Percentiles rank a stretch among this genome's conserved stretches.
These are phyloP conservation scores for Penicillium lividum DNA, from an alignment of 495 filamentous ascomycete species.

Conservation along the genomic window DNA sequence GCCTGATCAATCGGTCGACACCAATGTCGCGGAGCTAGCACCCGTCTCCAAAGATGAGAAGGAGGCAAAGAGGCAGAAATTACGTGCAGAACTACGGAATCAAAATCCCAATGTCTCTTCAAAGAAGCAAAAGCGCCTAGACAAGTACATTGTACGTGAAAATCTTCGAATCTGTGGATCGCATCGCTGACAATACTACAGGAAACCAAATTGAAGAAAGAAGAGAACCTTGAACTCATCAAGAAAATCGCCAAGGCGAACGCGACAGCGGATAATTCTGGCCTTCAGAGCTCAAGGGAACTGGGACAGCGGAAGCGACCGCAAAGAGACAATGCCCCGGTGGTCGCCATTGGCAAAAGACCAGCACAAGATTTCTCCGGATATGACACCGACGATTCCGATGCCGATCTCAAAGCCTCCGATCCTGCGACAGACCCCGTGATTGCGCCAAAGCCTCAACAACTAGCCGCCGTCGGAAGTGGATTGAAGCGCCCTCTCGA, in stretches of 20 bases:
- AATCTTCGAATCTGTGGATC: not conserved
- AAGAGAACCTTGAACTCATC: constrained; percentile 83
- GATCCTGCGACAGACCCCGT: constrained; percentile 21
- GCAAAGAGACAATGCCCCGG: constrained; percentile 15
- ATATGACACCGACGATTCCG: constrained; percentile 43
- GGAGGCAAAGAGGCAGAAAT: constrained; percentile 66
- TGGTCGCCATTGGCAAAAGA: constrained; percentile 1
- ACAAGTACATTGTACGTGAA: constrained; percentile 83
- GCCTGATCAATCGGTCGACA: constrained; percentile 52
- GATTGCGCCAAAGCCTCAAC: constrained; percentile 21
- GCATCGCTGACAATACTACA: constrained; percentile 33
- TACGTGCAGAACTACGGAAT: constrained; percentile 62
- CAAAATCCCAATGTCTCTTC: constrained; percentile 72
- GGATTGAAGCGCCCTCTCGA: constrained; percentile 88
- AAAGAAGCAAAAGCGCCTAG: constrained; percentile 92
- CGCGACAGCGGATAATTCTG: constrained; percentile 76
- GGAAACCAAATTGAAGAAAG: constrained; percentile 92
- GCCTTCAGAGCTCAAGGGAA: constrained; percentile 72
- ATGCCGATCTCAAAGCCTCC: constrained; percentile 29
- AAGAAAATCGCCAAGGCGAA: constrained; percentile 74
- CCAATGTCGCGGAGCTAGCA: constrained; percentile 70
- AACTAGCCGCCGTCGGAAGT: constrained; percentile 55
- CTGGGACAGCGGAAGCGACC: constrained; percentile 59
- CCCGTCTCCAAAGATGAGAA: constrained; percentile 65
- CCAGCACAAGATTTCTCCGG: constrained; percentile 29